Evolutionary conservation across 2,329 filamentous ascomycete genomes (phyloP), one percentile per base, ranked within the genome.

Genomic region (Pseudogymnoascus sp.): DNA sequence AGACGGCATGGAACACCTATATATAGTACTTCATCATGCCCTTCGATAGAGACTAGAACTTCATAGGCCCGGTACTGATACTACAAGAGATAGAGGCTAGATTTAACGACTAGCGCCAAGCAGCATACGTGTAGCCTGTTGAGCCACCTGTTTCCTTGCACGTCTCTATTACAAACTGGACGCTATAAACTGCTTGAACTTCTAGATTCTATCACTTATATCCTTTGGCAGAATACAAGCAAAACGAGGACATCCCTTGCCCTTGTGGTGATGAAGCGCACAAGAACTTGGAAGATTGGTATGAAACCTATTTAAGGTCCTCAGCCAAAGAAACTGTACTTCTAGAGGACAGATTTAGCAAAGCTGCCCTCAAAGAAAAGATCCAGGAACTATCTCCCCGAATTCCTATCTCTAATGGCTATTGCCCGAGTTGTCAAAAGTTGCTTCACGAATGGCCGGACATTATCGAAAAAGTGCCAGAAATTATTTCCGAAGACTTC

Each of bases 401-500:
- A 2, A 11, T 36, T 9, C 35, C 35, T 36, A 2, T 36, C 35
- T 3, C 35, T 33, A 1, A 60, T 37, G n/a, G 57, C 17, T 60
- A 58, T 60, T 60, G 54, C 37, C 57, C 36, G 21, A 50, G 13
- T 50, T 50, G 61, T 60, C 57, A 62, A 50, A 60, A 26, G 39
- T 60, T 58, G 36, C 61, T 54, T 33, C n/a, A 60, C 4, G 29
- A 62, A 37, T 31, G 33, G 33, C 21, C 47, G 47, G 21, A 5
- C 26, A 24, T 57, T 1, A 15, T 31, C 47, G 15, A 31, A 13
- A 29, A 31, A 33, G 47, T 57, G 26, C 24, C 21, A 31, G 47
- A 31, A 57, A 5, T 13, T 57, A 17, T 26, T 29, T 9, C 15
- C 9, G 35, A 36, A 2, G 35, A 36, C 10, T n/a, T n/a, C n/a